Evolutionary conservation across 2,329 filamentous ascomycete genomes (phyloP).

Genomic region (Arthrinium puccinioides): DNA sequence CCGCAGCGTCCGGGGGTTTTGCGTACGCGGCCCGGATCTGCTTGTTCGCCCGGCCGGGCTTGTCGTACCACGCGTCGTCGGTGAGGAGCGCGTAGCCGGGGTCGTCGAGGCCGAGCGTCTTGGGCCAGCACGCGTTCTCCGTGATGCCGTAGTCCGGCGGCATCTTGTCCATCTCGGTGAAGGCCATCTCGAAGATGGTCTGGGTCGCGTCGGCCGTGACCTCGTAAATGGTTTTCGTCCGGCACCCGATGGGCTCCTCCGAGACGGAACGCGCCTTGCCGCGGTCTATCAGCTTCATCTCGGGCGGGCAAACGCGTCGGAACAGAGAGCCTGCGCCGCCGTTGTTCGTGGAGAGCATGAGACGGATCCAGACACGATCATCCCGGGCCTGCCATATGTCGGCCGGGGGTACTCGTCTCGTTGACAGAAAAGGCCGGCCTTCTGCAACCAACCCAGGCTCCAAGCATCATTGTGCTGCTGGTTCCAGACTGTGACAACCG

Average conservation of each 20-base stretch:
- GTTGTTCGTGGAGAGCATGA: background rate
- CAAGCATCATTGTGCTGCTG: background rate
- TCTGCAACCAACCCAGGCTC: background rate
- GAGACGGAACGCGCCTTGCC: background rate
- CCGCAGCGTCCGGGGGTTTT: background rate
- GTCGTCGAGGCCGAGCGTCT: background rate
- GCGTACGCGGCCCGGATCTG: background rate
- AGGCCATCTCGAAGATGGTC: background rate
- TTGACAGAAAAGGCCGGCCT: background rate
- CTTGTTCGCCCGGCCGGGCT: background rate
- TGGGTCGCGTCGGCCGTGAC: background rate
- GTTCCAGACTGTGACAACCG: background rate
- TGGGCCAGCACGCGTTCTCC: constrained; percentile 1
- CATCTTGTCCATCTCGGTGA: background rate
- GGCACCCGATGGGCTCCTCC: background rate
- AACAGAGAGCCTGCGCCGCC: background rate
- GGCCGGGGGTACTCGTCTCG: background rate
- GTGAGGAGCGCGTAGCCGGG: constrained; percentile 3
- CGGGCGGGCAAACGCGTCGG: background rate
- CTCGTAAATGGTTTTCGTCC: background rate
- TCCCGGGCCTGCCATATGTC: background rate
- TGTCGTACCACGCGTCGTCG: constrained; percentile 3
- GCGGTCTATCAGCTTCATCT: background rate
- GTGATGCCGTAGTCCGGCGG: constrained; percentile 1
- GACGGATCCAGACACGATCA: background rate